Evolutionary conservation across 2,329 filamentous ascomycete species (phyloP), one percentile per base, ranked within the genome.

Genomic region (Pyrenophora teres): DNA sequence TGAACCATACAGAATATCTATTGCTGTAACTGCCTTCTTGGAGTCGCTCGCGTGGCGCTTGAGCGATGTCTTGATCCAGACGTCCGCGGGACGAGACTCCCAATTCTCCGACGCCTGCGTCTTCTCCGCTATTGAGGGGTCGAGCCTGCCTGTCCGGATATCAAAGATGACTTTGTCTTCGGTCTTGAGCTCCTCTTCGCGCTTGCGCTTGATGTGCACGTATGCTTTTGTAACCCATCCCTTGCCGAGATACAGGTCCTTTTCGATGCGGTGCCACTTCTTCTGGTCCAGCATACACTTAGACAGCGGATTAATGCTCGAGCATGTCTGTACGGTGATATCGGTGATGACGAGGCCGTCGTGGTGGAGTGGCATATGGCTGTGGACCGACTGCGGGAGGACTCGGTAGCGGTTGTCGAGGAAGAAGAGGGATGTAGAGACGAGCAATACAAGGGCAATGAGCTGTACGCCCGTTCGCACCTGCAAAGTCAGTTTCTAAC

Each of bases 381-480:
- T 88, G 79, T 97, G 92, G 62, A 97, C 88, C 54, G 88, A 84
- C 66, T 87, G 86, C 36, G 92, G 92, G 31, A 97, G 85, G 53
- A 97, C 88, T 62, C 89, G 84, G 78, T 94, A 96, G 71, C 88
- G 90, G 69, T 87, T 89, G 77, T 97, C 92, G 78, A 96, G 86
- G 73, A 96, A 82, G 74, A 93, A 86, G 65, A 93, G 76, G 64
- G 92, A 70, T 62, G 93, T 79, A 62, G 88, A 83, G 63, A 76
- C 66, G 67, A 91, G 78, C 61, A 83, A 71, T 49, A 84, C 80
- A 50, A 91, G 80, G 50, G 85, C 79, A 59, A 82, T 79, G 69
- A 94, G 84, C 81, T 97, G 90, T 70, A 88, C 80, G 68, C 88
- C 83, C 59, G 91, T 91, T 59, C 79, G 77, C 27, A 78, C 75